Evolutionary conservation across 2,329 filamentous ascomycete genomes (phyloP), one percentile per base, ranked within the genome.

Genomic region (Trichoderma sp.): DNA sequence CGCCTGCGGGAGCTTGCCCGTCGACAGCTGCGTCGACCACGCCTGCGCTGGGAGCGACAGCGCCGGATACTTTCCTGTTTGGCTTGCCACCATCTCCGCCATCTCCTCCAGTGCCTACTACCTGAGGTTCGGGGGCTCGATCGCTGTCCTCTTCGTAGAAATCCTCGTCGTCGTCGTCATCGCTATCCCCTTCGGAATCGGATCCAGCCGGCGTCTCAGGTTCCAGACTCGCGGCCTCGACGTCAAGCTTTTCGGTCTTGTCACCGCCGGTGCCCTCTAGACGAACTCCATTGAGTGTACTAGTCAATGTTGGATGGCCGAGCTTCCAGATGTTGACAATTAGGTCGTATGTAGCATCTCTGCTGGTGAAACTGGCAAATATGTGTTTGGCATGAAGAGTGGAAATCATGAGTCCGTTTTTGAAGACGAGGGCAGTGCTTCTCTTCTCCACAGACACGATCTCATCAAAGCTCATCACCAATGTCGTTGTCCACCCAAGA

Each of bases 291-390:
- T 97, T 97, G 3, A 97, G 83, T 4, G 93, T 96, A 76, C 93
- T 97, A 78, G 93, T 92, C 34, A 99, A 81, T 66, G 93, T 92
- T 2, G 95, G 94, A 77, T 99, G 95, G 17, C 92, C 95, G 34
- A 97, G 90, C 78, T 97, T 97, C 95, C 95, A 99, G 68, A 99
- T 98, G 69, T 96, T 96, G 72, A 99, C 91, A 76, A 99, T 94
- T 54, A 99, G 83, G 76, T 99, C 96, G 76, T 98, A 99, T 0
- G 96, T 98, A 3, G 94, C 93, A 79, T 99, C 95, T 76, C 95
- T 87, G 74, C 93, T 95, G 5, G 97, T 90, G 72, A 99, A 92
- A 79, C 94, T 97, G 66, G 95, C 94, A 80, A 99, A 99, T 1
- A 96, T 89, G 75, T 99, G 95, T 72, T 95, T 93, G 52, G 95